These are phyloP conservation scores for Aspergillus sergii DNA, from an alignment of 2,329 filamentous ascomycete genomes.

Conservation along the genomic window DNA sequence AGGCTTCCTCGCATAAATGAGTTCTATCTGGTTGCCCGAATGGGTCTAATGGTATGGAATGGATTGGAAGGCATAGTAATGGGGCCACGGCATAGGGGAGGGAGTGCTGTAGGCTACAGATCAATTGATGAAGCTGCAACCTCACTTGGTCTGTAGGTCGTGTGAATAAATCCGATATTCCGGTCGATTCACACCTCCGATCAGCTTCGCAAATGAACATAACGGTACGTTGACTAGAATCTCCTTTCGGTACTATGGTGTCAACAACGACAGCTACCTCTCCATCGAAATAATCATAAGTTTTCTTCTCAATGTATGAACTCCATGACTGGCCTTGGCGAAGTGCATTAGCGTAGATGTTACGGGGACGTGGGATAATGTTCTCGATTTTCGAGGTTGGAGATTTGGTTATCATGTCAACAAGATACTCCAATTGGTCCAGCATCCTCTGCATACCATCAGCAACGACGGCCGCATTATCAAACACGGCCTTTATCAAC, in stretches of 20 bases:
- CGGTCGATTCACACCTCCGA: too few species aligned
- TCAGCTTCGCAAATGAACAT: background rate
- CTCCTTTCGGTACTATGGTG: background rate
- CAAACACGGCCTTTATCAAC: background rate
- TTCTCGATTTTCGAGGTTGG: background rate
- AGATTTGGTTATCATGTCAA: background rate
- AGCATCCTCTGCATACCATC: background rate
- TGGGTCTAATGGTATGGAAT: background rate
- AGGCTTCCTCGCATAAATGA: background rate
- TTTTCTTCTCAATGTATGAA: background rate
- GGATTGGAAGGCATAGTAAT: background rate
- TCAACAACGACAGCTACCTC: background rate
- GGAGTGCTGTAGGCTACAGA: background rate
- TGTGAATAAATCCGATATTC: background rate
- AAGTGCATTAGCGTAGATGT: too few species aligned
- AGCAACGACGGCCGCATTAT: background rate
- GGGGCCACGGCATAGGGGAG: background rate
- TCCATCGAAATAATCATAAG: background rate
- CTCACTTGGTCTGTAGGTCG: background rate
- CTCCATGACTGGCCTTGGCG: background rate
- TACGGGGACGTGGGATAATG: background rate
- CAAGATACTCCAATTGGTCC: slow-evolving; percentile 3
- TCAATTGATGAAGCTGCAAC: background rate
- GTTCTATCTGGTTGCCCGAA: background rate
- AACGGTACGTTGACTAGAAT: background rate